Conservation (phyloP, 2,329 filamentous ascomycete genomes). For the Colletotrichum acutatum region DNA sequence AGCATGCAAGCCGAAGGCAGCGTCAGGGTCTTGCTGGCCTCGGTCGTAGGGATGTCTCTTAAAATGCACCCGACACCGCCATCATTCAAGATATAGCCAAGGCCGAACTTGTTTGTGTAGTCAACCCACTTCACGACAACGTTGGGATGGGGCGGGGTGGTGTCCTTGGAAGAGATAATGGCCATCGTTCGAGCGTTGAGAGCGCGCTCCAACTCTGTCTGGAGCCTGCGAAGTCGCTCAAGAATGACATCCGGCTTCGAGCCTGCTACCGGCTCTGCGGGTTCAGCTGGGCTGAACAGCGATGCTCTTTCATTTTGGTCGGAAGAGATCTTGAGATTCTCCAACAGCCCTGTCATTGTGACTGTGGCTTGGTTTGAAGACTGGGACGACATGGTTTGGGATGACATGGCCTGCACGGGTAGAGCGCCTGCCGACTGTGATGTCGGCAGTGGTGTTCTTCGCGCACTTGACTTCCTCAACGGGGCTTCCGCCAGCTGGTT, state of each 20-base stretch:
- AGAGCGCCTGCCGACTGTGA: slow-evolving; percentile 33
- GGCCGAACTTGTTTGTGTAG: slow-evolving; percentile 87
- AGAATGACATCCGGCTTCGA: slow-evolving; percentile 69
- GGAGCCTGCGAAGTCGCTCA: slow-evolving; percentile 64
- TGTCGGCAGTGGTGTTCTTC: slow-evolving; percentile 34
- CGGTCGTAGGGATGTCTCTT: slow-evolving; percentile 64
- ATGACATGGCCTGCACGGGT: slow-evolving; percentile 18
- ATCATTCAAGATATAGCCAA: slow-evolving; percentile 86
- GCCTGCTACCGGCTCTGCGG: slow-evolving; percentile 59
- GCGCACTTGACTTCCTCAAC: slow-evolving; percentile 22
- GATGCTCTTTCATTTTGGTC: slow-evolving; percentile 52
- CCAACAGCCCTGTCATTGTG: slow-evolving; percentile 29
- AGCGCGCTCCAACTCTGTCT: slow-evolving; percentile 70
- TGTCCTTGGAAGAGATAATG: slow-evolving; percentile 65
- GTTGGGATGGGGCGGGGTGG: slow-evolving; percentile 66
- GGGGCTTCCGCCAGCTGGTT: slow-evolving; percentile 27
- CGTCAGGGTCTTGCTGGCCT: slow-evolving; percentile 60
- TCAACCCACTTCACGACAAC: slow-evolving; percentile 87
- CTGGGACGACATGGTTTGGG: slow-evolving; percentile 7
- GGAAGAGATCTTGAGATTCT: slow-evolving; percentile 40
- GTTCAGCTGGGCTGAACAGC: slow-evolving; percentile 67
- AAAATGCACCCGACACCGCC: slow-evolving; percentile 81
- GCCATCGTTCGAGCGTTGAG: slow-evolving; percentile 73
- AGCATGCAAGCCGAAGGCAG: slow-evolving; percentile 78
- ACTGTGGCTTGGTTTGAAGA: slow-evolving; percentile 23